Base-by-base conservation (phyloP, 495 filamentous ascomycete species). In the Trypethelium eluteriae region DNA sequence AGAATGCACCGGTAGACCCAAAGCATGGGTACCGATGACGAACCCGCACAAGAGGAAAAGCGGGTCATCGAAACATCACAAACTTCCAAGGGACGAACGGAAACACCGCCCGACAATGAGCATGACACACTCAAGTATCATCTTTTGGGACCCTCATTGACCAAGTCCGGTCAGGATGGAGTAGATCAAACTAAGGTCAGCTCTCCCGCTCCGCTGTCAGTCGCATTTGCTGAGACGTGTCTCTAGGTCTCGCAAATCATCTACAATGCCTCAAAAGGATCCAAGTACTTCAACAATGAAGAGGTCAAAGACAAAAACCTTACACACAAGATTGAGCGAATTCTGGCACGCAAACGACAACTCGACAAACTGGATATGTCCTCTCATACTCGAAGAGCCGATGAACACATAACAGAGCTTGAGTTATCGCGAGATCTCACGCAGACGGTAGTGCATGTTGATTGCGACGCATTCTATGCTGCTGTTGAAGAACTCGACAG, bases 401-500 rank as follows among this genome's bases (percentile, higher is more conserved):
- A 98, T 74, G 90, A 90, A 64, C 86, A 89, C 70, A 85, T 97
- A 64, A 83, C 85, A 1, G 85, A 93, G 69, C 81, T 97, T 11
- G 94, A 98, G 70, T 70, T 82, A 1, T 82, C 82, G 16, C 84
- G 94, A 7, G 93, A 98, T 72, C 79, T 98, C n/a, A 82, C 84
- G 12, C 94, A 97, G 74, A 79, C 84, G 61, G 84, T 98, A 36
- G 87, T 97, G 0, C 94, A 99, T 74, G 82, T 99, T 39, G 94
- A 99, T 76, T 99, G 94, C 75, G 94, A 99, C 79, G 94, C 95
- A 25, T 99, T 99, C 79, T 99, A 93, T 72, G 94, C 94, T 0
- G 90, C 93, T 0, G 95, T 98, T 7, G 94, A 98, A 75, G 91
- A 90, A 71, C 83, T 99, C 36, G 92, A 96, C 74, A 82, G 89